Evolutionary conservation across 1,284 basidiomycete species (phyloP), one percentile per base, ranked within the genome.

Genomic region (Boletus smithii): DNA sequence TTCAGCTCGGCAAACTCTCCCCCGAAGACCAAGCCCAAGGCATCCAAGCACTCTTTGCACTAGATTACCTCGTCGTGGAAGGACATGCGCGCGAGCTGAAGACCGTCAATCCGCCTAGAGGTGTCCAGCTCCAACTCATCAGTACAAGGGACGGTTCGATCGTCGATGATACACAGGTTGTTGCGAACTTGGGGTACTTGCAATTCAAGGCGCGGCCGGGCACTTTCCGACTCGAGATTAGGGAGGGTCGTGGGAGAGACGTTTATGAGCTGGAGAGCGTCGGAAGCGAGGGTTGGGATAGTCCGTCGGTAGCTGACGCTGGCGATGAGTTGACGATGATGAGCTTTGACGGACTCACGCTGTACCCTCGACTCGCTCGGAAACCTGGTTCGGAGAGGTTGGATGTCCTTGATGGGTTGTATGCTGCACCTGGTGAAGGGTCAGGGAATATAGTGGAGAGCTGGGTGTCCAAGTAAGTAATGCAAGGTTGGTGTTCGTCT

Each of bases 181-280:
- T 97, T 58, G 93, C 91, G 5, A 99, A 98, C 63, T 72, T 98
- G 8, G 97, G 95, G 3, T 99, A 99, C 68, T 75, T 97, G 53
- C 97, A 99, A 67, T 94, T 99, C 74, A 93, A 92, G 62, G 88
- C 91, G 3, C 85, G 80, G 41, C 95, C 95, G 0, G 95, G 95
- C 3, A 81, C 90, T 0, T 97, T 90, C 73, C 72, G 76, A 40
- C 74, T 98, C 2, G 80, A 85, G 45, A 93, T 98, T 46, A 79
- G 95, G 4, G 76, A 82, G 10, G 94, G 94, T 0, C 74, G 85
- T 5, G 92, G 92, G 4, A 73, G 77, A 33, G 85, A 94, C 27
- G 80, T 98, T 17, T 98, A 84, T 67, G 72, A 75, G 51, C 75
- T 97, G 59, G 84, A 88, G 60, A 94, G 89, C 64, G 86, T 86